Percentiles rank a stretch among this genome's conserved stretches.
phyloP scores from a whole-genome alignment of 768 basidiomycete species.

The Pisolithus orientalis region DNA sequence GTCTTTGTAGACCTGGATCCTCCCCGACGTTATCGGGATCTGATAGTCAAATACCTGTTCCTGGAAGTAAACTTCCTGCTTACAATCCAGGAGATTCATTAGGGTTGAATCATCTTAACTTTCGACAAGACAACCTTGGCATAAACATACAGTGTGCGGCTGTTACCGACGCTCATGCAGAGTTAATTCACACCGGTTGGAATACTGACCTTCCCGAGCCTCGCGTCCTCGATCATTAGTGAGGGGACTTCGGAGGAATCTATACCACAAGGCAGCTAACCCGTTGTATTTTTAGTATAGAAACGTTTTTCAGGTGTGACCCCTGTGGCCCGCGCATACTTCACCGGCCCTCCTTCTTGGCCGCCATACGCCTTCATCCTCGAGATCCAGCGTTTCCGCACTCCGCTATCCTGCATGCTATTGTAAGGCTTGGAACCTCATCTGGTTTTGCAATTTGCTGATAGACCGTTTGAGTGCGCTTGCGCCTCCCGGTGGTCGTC shows the following conservation, averaged over 20 bases:
- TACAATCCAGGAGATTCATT: conserved; percentile 3
- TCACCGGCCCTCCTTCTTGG: conserved; percentile 73
- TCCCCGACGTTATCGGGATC: conserved; percentile 16
- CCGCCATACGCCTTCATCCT: conserved; percentile 75
- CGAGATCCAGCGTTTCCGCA: conserved; percentile 82
- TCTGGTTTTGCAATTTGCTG: conserved; percentile 6
- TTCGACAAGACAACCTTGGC: conserved; percentile 43
- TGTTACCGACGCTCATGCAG: conserved; percentile 50
- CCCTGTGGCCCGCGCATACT: conserved; percentile 82
- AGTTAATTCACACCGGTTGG: conserved; percentile 74
- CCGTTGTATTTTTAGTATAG: conserved; percentile 47
- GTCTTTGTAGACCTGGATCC: conserved; percentile 15
- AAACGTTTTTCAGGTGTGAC: conserved; percentile 84
- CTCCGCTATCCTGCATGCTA: conserved; percentile 85
- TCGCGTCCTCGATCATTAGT: conserved; percentile 70
- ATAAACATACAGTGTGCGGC: conserved; percentile 40
- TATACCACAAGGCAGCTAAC: conserved; percentile 11
- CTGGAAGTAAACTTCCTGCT: conserved; percentile 4
- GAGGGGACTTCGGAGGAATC: conserved; percentile 22
- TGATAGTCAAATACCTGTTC: conserved; percentile 7
- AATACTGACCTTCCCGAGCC: conserved; percentile 82
- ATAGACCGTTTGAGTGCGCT: conserved; percentile 50
- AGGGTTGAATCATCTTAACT: neutral
- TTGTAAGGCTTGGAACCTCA: conserved; percentile 41
- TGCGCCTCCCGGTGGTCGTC: conserved; percentile 81